A percentile compares a stretch with the other conserved stretches of the same genome.
Evolutionary conservation across 1,284 basidiomycete genomes (phyloP).

Genomic region (Ustilago cynodontis): DNA sequence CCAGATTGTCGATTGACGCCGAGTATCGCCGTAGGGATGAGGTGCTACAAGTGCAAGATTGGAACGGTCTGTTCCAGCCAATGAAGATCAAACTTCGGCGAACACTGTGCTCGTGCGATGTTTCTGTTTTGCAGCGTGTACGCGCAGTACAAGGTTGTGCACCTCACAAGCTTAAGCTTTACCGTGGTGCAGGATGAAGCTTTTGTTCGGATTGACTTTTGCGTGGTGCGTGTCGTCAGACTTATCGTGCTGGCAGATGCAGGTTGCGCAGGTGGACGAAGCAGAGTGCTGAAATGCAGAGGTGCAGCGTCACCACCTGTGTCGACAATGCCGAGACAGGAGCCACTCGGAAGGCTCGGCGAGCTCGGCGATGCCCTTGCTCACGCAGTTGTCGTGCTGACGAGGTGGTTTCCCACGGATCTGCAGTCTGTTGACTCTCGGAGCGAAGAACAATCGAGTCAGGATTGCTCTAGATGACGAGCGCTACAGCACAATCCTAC

Average conservation of each 20-base stretch:
- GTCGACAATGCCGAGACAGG: conserved; percentile 7
- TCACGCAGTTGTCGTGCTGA: conserved; percentile 11
- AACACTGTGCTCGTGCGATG: not conserved
- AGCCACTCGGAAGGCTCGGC: conserved; percentile 12
- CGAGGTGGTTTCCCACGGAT: conserved; percentile 30
- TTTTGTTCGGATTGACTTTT: conserved; percentile 2
- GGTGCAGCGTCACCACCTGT: conserved; percentile 4
- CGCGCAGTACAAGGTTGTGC: conserved; percentile 17
- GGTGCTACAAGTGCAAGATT: not conserved
- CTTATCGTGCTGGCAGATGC: conserved; percentile 23
- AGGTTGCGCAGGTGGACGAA: conserved; percentile 3
- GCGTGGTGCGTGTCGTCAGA: conserved; percentile 16
- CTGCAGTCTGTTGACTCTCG: conserved; percentile 16
- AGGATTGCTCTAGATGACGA: not conserved
- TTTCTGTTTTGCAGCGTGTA: conserved; percentile 14
- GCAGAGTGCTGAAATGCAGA: not conserved
- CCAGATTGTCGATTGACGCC: conserved; percentile 5
- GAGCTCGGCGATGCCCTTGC: conserved; percentile 16
- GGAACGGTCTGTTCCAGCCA: not conserved
- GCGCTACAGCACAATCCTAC: not conserved
- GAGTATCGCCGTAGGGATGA: conserved; percentile 16
- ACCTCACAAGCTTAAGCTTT: conserved; percentile 21
- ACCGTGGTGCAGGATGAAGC: conserved; percentile 11
- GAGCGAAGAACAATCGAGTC: conserved; percentile 17
- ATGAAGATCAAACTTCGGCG: conserved; percentile 11